Evolutionary conservation across 1,139 yeast species (phyloP).

Genomic region (Pichia sp.): DNA sequence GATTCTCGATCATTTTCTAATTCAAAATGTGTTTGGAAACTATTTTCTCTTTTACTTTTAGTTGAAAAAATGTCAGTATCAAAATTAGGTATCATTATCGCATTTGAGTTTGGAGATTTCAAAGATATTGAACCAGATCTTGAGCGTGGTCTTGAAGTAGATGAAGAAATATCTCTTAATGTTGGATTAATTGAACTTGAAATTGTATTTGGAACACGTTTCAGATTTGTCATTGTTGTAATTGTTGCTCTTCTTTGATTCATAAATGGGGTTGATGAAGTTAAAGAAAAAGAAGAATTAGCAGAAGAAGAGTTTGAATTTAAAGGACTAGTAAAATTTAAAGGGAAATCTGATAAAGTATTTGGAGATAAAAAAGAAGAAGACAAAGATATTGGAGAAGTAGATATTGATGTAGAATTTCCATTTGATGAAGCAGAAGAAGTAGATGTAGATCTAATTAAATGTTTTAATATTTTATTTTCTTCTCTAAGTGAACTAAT

Average conservation of each 20-base stretch:
- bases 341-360: neutral
- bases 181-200: neutral
- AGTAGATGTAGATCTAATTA: conserved; percentile 12
- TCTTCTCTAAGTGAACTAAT: conserved; percentile 48
- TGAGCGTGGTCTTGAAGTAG: conserved; percentile 13
- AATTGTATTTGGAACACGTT: conserved; percentile 1
- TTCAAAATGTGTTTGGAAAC: neutral
- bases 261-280: conserved; percentile 15
- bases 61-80: conserved; percentile 6
- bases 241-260: conserved; percentile 24
- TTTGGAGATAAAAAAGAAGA: conserved; percentile 15
- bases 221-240: conserved; percentile 13
- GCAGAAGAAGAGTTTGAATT: conserved; percentile 1
- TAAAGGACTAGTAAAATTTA: no score
- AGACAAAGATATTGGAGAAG: conserved; percentile 5
- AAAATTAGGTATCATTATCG: no score
- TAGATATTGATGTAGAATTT: neutral
- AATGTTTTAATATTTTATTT: conserved; percentile 34
- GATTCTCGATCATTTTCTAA: no score
- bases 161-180: neutral
- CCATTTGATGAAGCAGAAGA: conserved; percentile 11
- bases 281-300: conserved; percentile 12
- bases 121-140: conserved; percentile 5
- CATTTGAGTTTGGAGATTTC: neutral
- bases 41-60: neutral